phyloP scores from a whole-genome alignment of 2,329 filamentous ascomycete species.

The Xylariaceae sp. region DNA sequence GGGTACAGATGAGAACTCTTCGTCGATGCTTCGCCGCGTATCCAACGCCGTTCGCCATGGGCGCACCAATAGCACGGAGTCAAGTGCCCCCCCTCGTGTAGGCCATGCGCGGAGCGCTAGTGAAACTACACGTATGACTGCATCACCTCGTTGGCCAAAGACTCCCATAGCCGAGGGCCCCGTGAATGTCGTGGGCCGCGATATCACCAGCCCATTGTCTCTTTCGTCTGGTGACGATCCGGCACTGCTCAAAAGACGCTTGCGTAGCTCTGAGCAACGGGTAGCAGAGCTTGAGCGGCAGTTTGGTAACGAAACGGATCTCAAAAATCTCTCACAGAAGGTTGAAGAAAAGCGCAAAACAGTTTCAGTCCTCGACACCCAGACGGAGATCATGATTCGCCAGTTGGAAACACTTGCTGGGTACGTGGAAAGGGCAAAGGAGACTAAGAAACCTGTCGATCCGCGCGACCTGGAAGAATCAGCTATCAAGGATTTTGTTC shows the following conservation, averaged over 20 bases:
- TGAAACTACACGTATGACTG: constrained; percentile 60
- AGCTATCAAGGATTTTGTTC: constrained; percentile 86
- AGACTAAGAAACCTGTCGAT: constrained; percentile 74
- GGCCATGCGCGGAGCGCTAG: constrained; percentile 61
- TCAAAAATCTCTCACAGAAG: constrained; percentile 79
- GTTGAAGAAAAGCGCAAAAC: constrained; percentile 91
- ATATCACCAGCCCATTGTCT: constrained; percentile 69
- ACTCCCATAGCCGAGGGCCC: constrained; percentile 59
- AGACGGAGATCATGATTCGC: constrained; percentile 91
- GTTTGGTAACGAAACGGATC: constrained; percentile 60
- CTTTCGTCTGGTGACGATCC: constrained; percentile 61
- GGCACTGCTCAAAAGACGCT: constrained; percentile 65
- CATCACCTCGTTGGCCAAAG: constrained; percentile 66
- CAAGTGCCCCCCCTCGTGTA: constrained; percentile 40
- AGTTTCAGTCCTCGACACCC: constrained; percentile 87
- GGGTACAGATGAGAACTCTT: constrained; percentile 68
- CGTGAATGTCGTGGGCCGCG: constrained; percentile 45
- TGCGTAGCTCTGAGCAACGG: constrained; percentile 75
- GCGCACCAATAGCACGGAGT: constrained; percentile 75
- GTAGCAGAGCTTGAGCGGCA: constrained; percentile 85
- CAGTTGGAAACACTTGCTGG: constrained; percentile 87
- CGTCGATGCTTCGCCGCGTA: constrained; percentile 79
- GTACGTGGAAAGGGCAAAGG: constrained; percentile 81
- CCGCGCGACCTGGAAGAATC: constrained; percentile 79
- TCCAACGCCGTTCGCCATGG: constrained; percentile 94